These are phyloP conservation scores for Leishmania arabica DNA, from an alignment of 208 protist genomes.

Conservation along the genomic window DNA sequence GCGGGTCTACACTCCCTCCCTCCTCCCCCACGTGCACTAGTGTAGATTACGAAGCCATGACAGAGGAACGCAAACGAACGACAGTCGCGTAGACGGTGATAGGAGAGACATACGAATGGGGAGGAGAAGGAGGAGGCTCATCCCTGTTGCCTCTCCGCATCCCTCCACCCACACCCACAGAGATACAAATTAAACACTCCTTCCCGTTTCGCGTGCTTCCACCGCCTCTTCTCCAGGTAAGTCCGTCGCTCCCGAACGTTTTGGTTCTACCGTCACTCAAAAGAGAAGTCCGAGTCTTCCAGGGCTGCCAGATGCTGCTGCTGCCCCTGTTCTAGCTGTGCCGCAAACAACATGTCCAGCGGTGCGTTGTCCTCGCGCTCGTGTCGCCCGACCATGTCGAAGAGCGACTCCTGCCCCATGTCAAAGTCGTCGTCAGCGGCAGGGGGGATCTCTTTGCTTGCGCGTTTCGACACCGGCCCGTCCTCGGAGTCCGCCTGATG, in stretches of 20 bases:
- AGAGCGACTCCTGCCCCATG: conserved; percentile 33
- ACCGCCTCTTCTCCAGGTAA: neutral
- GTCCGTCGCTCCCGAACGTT: neutral
- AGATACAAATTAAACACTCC: too few species aligned
- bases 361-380: conserved; percentile 14
- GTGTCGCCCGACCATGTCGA: conserved; percentile 31
- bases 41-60: neutral
- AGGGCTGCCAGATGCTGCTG: neutral
- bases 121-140: neutral
- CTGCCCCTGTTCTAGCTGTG: neutral
- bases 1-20: neutral
- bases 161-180: neutral
- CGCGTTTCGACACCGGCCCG: neutral
- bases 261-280: conserved; percentile 11
- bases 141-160: neutral
- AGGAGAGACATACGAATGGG: neutral
- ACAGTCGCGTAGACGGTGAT: too few species aligned
- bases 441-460: neutral
- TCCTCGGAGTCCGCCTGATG: neutral
- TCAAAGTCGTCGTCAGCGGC: conserved; percentile 3
- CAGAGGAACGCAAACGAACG: neutral
- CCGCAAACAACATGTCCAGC: conserved; percentile 6
- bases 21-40: neutral
- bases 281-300: conserved; percentile 29
- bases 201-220: neutral